Evolutionary conservation across 805 yeast species (phyloP).

Genomic region (Myxozyma geophila): DNA sequence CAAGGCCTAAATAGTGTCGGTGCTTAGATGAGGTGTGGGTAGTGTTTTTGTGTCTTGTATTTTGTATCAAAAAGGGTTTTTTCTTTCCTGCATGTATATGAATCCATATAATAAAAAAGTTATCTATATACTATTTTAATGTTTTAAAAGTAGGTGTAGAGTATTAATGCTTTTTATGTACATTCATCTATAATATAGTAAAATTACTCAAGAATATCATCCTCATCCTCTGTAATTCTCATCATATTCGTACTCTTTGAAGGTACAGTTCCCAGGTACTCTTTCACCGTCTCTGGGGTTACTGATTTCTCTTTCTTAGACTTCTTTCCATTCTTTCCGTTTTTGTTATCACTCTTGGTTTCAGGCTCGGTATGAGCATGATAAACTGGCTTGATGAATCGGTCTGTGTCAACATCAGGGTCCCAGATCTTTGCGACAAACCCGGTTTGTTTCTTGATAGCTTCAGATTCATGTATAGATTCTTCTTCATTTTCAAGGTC

Average conservation of each 20-base stretch:
- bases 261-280: not conserved
- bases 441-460: slow-evolving; percentile 17
- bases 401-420: slow-evolving; percentile 19
- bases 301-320: not conserved
- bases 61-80: slow-evolving; percentile 12
- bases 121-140: not conserved
- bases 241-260: too few species aligned
- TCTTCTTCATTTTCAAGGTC: slow-evolving; percentile 44
- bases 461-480: slow-evolving; percentile 34
- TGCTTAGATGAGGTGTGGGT: not conserved
- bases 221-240: too few species aligned
- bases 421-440: slow-evolving; percentile 12
- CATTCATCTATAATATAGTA: too few species aligned
- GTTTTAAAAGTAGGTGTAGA: too few species aligned
- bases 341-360: too few species aligned
- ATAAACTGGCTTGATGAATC: slow-evolving; percentile 27
- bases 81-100: slow-evolving; percentile 19
- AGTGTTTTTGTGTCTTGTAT: not conserved
- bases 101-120: slow-evolving; percentile 10
- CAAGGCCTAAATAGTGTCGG: slow-evolving; percentile 18
- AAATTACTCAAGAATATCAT: too few species aligned
- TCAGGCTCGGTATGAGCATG: not conserved
- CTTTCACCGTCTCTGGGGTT: not conserved
- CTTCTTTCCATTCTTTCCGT: not conserved
- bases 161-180: too few species aligned